These are phyloP conservation scores for Stachybotrys echinatus DNA, from an alignment of 2,329 filamentous ascomycete species.

Conservation along the genomic window DNA sequence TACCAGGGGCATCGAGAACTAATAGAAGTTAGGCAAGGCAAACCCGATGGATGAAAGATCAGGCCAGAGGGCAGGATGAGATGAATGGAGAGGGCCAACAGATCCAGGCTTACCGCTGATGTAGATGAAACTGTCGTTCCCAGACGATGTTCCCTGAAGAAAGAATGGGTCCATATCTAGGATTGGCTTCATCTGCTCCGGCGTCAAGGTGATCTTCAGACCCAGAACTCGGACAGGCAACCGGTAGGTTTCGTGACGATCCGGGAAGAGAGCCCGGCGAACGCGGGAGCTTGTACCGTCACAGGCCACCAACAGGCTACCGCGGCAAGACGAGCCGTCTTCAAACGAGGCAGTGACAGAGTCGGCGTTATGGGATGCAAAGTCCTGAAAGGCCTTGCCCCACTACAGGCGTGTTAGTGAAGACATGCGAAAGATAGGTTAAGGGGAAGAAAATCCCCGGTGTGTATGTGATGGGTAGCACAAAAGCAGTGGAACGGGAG, in stretches of 20 bases:
- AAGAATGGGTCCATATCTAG: constrained; percentile 47
- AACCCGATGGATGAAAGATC: not conserved
- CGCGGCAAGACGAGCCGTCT: constrained; percentile 35
- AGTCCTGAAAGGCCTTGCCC: constrained; percentile 27
- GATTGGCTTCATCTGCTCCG: constrained; percentile 34
- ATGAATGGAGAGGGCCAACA: not conserved
- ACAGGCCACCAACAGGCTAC: constrained; percentile 42
- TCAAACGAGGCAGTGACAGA: constrained; percentile 38
- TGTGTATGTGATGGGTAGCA: too few relatives aligned
- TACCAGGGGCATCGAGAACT: constrained; percentile 45
- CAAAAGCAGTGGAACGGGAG: too few relatives aligned
- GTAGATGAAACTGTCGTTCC: constrained; percentile 45
- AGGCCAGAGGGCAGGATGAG: too few relatives aligned
- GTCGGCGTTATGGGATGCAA: constrained; percentile 22
- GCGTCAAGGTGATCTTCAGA: constrained; percentile 33
- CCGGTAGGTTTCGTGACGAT: constrained; percentile 23
- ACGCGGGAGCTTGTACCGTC: constrained; percentile 43
- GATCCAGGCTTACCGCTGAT: constrained; percentile 36
- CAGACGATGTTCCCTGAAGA: constrained; percentile 47
- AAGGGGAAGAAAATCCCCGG: too few relatives aligned
- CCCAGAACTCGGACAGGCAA: constrained; percentile 46
- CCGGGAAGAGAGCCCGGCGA: constrained; percentile 30
- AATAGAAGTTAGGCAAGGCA: not conserved
- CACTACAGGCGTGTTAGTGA: constrained; percentile 24
- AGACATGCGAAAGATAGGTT: not conserved